Percentiles rank a stretch among this genome's conserved stretches.
Evolutionary conservation across 768 basidiomycete genomes (phyloP).

Genomic region (Rickenella mellea): DNA sequence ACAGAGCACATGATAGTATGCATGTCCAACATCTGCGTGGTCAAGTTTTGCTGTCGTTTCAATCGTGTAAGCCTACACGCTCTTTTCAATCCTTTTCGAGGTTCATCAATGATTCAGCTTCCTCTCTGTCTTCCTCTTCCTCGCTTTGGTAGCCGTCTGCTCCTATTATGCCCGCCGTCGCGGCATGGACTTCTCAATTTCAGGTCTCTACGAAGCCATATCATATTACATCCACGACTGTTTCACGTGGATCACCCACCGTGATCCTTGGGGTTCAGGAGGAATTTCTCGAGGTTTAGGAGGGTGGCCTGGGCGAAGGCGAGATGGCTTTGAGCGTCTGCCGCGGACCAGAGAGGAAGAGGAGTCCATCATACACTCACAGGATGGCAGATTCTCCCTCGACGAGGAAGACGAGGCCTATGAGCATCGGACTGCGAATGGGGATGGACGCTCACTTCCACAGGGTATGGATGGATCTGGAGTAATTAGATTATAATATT

Average conservation of each 20-base stretch:
- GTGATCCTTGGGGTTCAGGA: not conserved
- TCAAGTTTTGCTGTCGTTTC: constrained; percentile 1
- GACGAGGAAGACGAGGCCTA: constrained; percentile 5
- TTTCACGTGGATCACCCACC: not conserved
- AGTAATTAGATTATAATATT: not conserved
- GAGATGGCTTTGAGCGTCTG: constrained; percentile 4
- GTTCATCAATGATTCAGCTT: not conserved
- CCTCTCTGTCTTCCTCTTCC: not conserved
- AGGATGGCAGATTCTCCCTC: constrained; percentile 6
- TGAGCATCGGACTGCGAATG: not conserved
- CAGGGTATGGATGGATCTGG: not conserved
- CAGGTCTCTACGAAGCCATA: not conserved
- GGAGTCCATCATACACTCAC: constrained; percentile 3
- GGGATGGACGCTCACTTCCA: not conserved
- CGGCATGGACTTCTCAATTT: not conserved
- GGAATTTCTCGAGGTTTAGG: not conserved
- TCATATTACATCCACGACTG: not conserved
- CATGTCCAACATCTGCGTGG: not conserved
- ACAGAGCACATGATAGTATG: not conserved
- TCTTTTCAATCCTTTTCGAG: not conserved
- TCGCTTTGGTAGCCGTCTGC: not conserved
- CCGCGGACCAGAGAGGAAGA: constrained; percentile 5
- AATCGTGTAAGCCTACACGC: not conserved
- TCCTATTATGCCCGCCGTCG: not conserved
- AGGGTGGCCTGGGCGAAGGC: not conserved